Evolutionary conservation across 495 filamentous ascomycete genomes (phyloP), one percentile per base, ranked within the genome.

Genomic region (Aspergillus wentii): DNA sequence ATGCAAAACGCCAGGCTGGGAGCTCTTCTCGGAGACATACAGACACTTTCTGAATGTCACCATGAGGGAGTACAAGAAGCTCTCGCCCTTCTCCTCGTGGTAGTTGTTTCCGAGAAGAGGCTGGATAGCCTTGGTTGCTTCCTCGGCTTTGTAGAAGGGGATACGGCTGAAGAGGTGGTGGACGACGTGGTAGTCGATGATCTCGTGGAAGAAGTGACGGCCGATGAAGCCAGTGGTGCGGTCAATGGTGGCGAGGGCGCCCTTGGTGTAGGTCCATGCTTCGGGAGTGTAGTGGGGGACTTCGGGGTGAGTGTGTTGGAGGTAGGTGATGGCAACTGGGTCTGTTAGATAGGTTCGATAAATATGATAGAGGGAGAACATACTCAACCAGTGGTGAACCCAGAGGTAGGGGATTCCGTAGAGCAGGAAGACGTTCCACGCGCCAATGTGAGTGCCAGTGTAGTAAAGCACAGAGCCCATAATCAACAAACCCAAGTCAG

Each of bases 211-310:
- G 47, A 94, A 73, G 47, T 82, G 77, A 41, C 86, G 84, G 25
- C 88, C 88, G 55, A 90, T 83, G 68, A 91, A 92, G 36, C 88
- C 87, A 48, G 90, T 86, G 52, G 89, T 84, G 50, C 88, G 85
- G 55, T 95, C 88, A 40, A 95, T 85, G 23, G 88, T 95, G 23
- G 84, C 81, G 30, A 87, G 83, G 30, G 88, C 86, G 32, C 88
- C 88, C 52, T 86, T 86, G 34, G 85, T 78, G 59, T 82, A 95
- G 58, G 81, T 90, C 88, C 88, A 94, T 45, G 81, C 62, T 20
- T 80, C 70, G 22, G 74, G 70, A 22, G 74, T 73, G 66, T 91
- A 94, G 73, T 94, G 86, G n/a, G 88, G 85, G 29, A 94, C 76
- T 4, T 78, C 71, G 4, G 84, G 85, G 58, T 95, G 86, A 41